These are phyloP conservation scores for Exophiala mesophila DNA, from an alignment of 2,329 filamentous ascomycete genomes.

Conservation along the genomic window DNA sequence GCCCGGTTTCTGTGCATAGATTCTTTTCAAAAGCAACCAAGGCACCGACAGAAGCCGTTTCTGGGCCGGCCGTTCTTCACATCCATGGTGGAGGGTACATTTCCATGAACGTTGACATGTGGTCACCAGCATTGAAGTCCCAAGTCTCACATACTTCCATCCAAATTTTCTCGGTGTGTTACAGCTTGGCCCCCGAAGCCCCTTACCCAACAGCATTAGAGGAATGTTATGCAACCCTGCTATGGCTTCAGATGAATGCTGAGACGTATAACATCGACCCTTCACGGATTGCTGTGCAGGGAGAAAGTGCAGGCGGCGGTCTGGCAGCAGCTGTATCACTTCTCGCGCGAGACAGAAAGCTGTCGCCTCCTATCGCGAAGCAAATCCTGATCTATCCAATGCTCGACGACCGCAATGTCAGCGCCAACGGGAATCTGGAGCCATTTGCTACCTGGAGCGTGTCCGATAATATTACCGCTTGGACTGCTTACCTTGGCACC, in stretches of 20 bases:
- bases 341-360: conserved; percentile 34
- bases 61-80: too few relatives aligned
- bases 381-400: conserved; percentile 46
- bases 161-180: conserved; percentile 30
- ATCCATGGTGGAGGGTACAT: too few relatives aligned
- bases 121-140: too few relatives aligned
- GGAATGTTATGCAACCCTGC: conserved; percentile 31
- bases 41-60: too few relatives aligned
- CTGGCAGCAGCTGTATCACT: conserved; percentile 38
- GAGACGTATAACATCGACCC: conserved; percentile 39
- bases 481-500: conserved; percentile 36
- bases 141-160: too few relatives aligned
- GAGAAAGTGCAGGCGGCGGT: conserved; percentile 42
- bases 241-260: conserved; percentile 38
- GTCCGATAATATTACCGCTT: conserved; percentile 39
- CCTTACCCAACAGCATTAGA: conserved; percentile 25
- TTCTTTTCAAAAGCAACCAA: too few relatives aligned
- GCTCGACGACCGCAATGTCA: conserved; percentile 42
- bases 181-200: conserved; percentile 28
- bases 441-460: conserved; percentile 35
- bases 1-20: too few relatives aligned
- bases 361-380: conserved; percentile 33
- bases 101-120: too few relatives aligned
- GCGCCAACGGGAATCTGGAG: conserved; percentile 31
- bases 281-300: conserved; percentile 37